Base-by-base conservation (phyloP, 2,329 filamentous ascomycete genomes). In the Grosmannia penicillata region DNA sequence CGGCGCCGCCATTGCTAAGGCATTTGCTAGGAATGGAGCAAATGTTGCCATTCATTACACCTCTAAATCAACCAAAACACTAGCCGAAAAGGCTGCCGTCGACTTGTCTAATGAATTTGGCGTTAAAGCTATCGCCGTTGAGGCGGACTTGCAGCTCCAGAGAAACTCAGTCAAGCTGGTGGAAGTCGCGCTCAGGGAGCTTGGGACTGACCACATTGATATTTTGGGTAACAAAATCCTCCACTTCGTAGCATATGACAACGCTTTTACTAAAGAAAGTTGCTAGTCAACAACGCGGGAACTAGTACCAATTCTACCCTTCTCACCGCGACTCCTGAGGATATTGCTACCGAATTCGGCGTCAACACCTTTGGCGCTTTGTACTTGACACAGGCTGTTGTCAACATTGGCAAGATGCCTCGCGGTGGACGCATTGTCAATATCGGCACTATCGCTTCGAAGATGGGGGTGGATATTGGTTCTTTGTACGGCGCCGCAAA, bases 141-240 rank as follows among this genome's bases (percentile, higher is more conserved):
- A 56, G 27, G 52, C 54, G 17, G 45, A 53, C 15, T 49, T 64
- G 0, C 47, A 48, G 3, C 57, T 52, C 0, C 43, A 43, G 0
- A 53, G 58, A n/a, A 56, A 53, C 1, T 51, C 56, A 1, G 39
- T 46, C 4, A 43, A 50, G 31, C 49, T 65, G 5, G 53, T 60
- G 8, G 30, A 49, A 2, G 48, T 59, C 39, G 58, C 59, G 0
- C 47, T 64, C 1, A 42, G 53, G 24, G 51, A 45, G 0, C 56
- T 64, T 31, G 36, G 41, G 3, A 50, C 49, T 0, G 52, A 61
- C 27, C 51, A 55, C 11, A 56, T 65, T 31, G 60, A 65, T 31
- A 63, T 65, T 23, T 43, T 65, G 0, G 54, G 61, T 61, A 45
- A n/a, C n/a, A n/a, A n/a, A n/a, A n/a, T n/a, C n/a, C n/a, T n/a